Conservation (phyloP, 2,329 filamentous ascomycete species). For the Triangularia verruculosa region DNA sequence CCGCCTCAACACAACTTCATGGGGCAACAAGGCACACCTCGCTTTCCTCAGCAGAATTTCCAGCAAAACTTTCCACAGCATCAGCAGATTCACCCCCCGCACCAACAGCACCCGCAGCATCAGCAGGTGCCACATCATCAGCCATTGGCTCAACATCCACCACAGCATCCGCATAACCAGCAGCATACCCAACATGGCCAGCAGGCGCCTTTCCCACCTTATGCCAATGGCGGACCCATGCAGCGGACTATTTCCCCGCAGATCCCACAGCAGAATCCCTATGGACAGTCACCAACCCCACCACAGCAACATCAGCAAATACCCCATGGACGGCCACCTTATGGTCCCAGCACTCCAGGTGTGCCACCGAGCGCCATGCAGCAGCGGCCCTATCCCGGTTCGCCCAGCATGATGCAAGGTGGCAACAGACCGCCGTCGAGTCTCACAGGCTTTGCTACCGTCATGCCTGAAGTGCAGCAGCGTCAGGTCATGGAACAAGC, state of each 20-base stretch:
- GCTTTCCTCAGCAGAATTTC: conserved; percentile 34
- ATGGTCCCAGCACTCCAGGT: conserved; percentile 25
- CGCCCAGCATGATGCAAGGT: conserved; percentile 33
- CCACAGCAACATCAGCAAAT: conserved; percentile 32
- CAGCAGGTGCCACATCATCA: conserved; percentile 28
- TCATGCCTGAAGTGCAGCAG: conserved; percentile 49
- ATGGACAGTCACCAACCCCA: conserved; percentile 39
- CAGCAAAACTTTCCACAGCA: conserved; percentile 32
- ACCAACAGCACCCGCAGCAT: conserved; percentile 34
- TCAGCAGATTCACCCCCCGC: conserved; percentile 25
- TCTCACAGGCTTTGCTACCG: conserved; percentile 47
- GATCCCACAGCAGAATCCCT: conserved; percentile 36
- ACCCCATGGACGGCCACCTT: conserved; percentile 22
- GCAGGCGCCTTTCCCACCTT: conserved; percentile 37
- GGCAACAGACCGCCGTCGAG: conserved; percentile 28
- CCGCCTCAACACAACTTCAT: conserved; percentile 41
- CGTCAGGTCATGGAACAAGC: conserved; percentile 51
- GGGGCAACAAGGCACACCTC: conserved; percentile 41
- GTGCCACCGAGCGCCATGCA: conserved; percentile 30
- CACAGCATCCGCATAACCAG: conserved; percentile 25
- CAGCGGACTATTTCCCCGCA: conserved; percentile 46
- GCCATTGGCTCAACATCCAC: conserved; percentile 20
- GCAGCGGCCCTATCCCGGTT: conserved; percentile 33
- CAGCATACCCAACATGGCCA: conserved; percentile 31
- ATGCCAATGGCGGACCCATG: conserved; percentile 44